Percentiles rank a stretch among this genome's conserved stretches.
These are phyloP conservation scores for Hypoxylon sp. DNA, from an alignment of 2,329 filamentous ascomycete species.

Conservation along the genomic window DNA sequence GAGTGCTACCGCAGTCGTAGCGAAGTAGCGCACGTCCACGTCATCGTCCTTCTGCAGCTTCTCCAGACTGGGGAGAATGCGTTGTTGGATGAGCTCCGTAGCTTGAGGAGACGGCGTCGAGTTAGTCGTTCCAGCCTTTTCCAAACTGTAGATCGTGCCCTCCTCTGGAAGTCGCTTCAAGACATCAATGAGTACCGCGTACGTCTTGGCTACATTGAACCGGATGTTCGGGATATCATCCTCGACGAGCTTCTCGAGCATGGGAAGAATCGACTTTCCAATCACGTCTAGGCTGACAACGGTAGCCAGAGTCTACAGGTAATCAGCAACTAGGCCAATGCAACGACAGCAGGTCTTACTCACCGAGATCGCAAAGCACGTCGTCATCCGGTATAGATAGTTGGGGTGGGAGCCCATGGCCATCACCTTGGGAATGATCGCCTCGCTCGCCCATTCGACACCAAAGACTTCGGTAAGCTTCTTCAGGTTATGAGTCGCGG, in stretches of 20 bases:
- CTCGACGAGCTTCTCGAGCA: conserved; percentile 90
- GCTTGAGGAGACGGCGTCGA: conserved; percentile 73
- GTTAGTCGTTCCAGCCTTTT: conserved; percentile 73
- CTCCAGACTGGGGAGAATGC: conserved; percentile 87
- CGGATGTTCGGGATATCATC: conserved; percentile 99
- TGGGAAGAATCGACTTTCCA: conserved; percentile 89
- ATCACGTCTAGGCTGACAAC: conserved; percentile 95
- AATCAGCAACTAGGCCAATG: conserved; percentile 13
- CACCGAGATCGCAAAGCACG: conserved; percentile 98
- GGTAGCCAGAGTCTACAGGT: conserved; percentile 81
- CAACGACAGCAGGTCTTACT: conserved; percentile 51
- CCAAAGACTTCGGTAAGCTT: conserved; percentile 99
- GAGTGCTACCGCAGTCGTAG: conserved; percentile 81
- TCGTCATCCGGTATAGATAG: conserved; percentile 99
- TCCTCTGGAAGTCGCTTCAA: conserved; percentile 89
- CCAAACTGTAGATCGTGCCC: conserved; percentile 83
- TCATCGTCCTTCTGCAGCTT: conserved; percentile 98
- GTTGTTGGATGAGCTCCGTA: conserved; percentile 82
- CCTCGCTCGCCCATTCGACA: conserved; percentile 95
- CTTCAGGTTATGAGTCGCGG: conserved; percentile 95
- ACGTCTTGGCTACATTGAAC: conserved; percentile 99
- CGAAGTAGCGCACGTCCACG: conserved; percentile 97
- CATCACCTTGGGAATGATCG: conserved; percentile 98
- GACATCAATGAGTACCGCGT: conserved; percentile 87
- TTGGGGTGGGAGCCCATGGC: conserved; percentile 98